Conservation (phyloP, 768 basidiomycete genomes). For the Omphalotus guepiniiformis region DNA sequence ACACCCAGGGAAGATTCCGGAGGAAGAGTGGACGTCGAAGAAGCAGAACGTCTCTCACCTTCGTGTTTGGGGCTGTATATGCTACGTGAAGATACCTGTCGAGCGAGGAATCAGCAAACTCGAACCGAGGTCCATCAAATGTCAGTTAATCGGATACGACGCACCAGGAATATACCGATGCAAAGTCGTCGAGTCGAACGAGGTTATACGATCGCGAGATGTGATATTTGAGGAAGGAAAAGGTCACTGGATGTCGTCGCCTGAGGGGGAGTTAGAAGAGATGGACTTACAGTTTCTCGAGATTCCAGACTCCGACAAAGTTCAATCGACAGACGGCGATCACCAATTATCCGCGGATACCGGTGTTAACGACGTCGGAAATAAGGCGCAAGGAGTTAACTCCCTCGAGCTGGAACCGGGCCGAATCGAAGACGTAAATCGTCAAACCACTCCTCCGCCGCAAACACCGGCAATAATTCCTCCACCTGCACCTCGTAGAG, state of each 20-base stretch:
- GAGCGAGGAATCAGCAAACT: conserved; percentile 9
- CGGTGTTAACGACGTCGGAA: not conserved
- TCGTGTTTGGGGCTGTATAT: conserved; percentile 19
- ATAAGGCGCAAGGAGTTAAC: no score
- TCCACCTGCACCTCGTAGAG: not conserved
- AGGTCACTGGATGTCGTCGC: not conserved
- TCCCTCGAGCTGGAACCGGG: no score
- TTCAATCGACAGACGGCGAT: not conserved
- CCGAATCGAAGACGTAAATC: no score
- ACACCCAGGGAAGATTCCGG: not conserved
- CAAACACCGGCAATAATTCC: not conserved
- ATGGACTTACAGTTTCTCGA: not conserved
- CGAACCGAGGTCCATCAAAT: not conserved
- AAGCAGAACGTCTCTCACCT: conserved; percentile 16
- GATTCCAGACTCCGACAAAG: not conserved
- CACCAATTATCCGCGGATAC: not conserved
- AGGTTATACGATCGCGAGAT: not conserved
- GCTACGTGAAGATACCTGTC: conserved; percentile 18
- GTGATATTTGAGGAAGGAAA: conserved; percentile 1
- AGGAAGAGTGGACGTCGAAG: not conserved
- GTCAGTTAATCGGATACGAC: not conserved
- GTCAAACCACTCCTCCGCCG: no score
- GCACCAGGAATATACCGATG: conserved; percentile 3
- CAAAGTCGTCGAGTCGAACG: not conserved
- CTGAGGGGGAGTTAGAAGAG: conserved; percentile 5